Conservation (phyloP, 106 monocot species). For the Amphibolis antarctica region DNA sequence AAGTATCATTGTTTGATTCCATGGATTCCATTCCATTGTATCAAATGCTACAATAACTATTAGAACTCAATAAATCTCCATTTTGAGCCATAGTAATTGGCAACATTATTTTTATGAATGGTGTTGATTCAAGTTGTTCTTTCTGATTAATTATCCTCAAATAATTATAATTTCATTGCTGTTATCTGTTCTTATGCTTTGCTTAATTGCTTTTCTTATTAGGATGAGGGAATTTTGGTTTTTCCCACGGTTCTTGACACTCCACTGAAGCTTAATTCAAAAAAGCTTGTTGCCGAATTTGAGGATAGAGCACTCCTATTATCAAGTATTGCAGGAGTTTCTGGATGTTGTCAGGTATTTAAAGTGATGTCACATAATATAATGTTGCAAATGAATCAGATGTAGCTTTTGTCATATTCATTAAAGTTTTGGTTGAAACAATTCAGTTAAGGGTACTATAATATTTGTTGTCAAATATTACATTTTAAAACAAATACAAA, state of each 20-base stretch:
- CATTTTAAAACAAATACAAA: no score
- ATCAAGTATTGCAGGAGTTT: constrained; percentile 74
- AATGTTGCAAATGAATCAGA: no score
- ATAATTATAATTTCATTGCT: neutral
- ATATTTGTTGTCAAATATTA: no score
- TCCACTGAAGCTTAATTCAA: constrained; percentile 34
- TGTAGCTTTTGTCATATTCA: no score
- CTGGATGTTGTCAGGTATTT: constrained; percentile 89
- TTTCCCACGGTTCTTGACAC: constrained; percentile 72
- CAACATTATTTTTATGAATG: neutral
- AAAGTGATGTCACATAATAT: no score
- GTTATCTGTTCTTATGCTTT: neutral
- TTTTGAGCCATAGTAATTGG: neutral
- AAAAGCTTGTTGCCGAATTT: constrained; percentile 40
- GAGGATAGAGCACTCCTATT: constrained; percentile 43
- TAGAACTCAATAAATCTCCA: neutral
- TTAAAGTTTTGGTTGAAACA: no score
- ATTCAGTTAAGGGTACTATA: no score
- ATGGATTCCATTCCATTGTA: no score
- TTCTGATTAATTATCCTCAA: no score
- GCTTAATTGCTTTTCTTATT: neutral
- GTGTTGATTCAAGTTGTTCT: neutral
- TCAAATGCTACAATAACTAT: no score
- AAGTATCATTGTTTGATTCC: no score
- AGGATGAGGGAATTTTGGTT: constrained; percentile 87